A percentile compares a stretch with the other conserved stretches of the same genome.
These are phyloP conservation scores for Xylariaceae sp. DNA, from an alignment of 2,329 filamentous ascomycete species.

Conservation along the genomic window DNA sequence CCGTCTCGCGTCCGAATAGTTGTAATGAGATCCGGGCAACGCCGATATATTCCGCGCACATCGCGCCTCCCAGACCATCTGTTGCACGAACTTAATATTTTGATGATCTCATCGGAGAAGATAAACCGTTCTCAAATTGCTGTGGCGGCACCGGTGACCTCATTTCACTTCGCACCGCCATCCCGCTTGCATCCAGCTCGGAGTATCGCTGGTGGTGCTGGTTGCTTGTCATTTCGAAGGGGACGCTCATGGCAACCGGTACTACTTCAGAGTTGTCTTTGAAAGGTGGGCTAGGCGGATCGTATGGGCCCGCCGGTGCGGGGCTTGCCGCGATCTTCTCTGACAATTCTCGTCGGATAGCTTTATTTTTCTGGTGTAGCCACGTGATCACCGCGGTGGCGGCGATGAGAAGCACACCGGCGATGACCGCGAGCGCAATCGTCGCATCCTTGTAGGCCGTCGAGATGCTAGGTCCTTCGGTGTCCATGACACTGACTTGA, in stretches of 20 bases:
- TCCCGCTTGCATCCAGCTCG: slow-evolving; percentile 21
- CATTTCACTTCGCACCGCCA: slow-evolving; percentile 18
- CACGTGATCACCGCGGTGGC: slow-evolving; percentile 16
- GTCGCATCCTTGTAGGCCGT: slow-evolving; percentile 24
- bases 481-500: slow-evolving; percentile 19
- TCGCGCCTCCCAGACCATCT: neutral
- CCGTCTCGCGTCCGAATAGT: too few species aligned
- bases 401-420: slow-evolving; percentile 20
- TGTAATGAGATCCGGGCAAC: too few species aligned
- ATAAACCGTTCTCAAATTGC: neutral
- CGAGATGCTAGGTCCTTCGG: slow-evolving; percentile 25
- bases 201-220: slow-evolving; percentile 18
- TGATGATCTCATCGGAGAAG: neutral
- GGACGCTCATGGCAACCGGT: slow-evolving; percentile 4
- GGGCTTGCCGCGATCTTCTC: slow-evolving; percentile 8
- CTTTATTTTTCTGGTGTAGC: slow-evolving; percentile 22
- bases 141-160: slow-evolving; percentile 9
- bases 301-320: slow-evolving; percentile 11
- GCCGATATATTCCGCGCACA: too few species aligned
- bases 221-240: neutral
- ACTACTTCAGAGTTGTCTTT: neutral
- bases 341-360: slow-evolving; percentile 15
- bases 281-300: slow-evolving; percentile 8
- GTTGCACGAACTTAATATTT: neutral
- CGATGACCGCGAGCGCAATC: slow-evolving; percentile 24